Conservation (phyloP, 2,329 filamentous ascomycete genomes). For the Pestalotiopsis fici region DNA sequence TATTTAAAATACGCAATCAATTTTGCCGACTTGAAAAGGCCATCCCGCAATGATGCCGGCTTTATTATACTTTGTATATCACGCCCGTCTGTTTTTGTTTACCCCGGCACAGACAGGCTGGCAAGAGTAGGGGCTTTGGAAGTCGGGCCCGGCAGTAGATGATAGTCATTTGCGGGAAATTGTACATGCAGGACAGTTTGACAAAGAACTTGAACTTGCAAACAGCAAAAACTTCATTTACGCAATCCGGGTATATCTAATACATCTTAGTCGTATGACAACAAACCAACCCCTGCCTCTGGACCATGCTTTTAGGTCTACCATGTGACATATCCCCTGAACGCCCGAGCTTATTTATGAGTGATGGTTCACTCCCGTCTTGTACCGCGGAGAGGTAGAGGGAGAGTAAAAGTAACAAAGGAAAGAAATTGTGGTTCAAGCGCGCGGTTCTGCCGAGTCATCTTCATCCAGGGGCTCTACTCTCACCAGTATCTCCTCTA, state of each 20-base stretch:
- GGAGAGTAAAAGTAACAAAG: too few relatives aligned
- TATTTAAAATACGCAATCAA: too few relatives aligned
- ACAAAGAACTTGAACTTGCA: neutral
- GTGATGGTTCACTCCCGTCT: neutral
- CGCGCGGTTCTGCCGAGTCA: conserved; percentile 32
- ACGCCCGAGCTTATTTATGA: neutral
- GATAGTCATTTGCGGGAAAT: too few relatives aligned
- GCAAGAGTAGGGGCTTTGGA: too few relatives aligned
- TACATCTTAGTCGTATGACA: neutral
- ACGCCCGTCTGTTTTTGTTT: too few relatives aligned
- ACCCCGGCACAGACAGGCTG: too few relatives aligned
- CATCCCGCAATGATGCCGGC: too few relatives aligned
- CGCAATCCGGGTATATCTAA: neutral
- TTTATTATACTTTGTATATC: too few relatives aligned
- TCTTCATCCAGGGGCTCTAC: conserved; percentile 85
- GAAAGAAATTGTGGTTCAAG: neutral
- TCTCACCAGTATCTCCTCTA: conserved; percentile 91
- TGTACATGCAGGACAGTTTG: neutral
- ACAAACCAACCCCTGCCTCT: neutral
- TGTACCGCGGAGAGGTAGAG: too few relatives aligned
- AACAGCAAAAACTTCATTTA: neutral
- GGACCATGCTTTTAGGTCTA: neutral
- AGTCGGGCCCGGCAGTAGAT: too few relatives aligned
- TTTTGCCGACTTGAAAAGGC: too few relatives aligned
- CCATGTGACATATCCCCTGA: neutral